Conservation (phyloP, 1,284 basidiomycete species). For the Cryptococcus sp. region DNA sequence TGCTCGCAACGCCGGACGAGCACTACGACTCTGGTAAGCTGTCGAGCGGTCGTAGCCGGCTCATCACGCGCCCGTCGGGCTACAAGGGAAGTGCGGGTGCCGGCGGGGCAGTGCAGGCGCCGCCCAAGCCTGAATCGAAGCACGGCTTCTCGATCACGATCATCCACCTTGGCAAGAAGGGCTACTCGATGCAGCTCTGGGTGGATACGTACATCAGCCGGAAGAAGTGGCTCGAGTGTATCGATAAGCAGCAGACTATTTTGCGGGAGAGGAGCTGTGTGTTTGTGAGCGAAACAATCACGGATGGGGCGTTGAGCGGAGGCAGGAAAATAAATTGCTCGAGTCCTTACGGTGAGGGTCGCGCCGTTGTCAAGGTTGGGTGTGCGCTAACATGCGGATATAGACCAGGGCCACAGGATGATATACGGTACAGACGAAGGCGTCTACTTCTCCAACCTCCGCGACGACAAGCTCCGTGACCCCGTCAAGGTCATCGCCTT, state of each 20-base stretch:
- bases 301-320: conserved; percentile 82
- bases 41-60: conserved; percentile 48
- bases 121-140: conserved; percentile 66
- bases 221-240: conserved; percentile 91
- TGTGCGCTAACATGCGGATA: background rate
- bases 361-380: background rate
- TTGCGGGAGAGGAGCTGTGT: conserved; percentile 80
- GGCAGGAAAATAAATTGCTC: conserved; percentile 87
- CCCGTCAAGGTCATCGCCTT: conserved; percentile 88
- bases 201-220: conserved; percentile 80
- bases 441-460: conserved; percentile 86
- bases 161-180: conserved; percentile 87
- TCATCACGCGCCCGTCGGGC: conserved; percentile 53
- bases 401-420: conserved; percentile 78
- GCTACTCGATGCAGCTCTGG: conserved; percentile 91
- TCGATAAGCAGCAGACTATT: conserved; percentile 81
- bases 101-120: conserved; percentile 27
- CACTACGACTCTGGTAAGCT: conserved; percentile 47
- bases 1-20: conserved; percentile 79
- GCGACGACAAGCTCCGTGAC: conserved; percentile 66
- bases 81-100: conserved; percentile 12
- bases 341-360: conserved; percentile 79
- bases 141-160: conserved; percentile 90
- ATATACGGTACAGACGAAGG: conserved; percentile 98
- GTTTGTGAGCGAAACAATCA: conserved; percentile 82